These are phyloP conservation scores for Hemileia vastatrix DNA, from an alignment of 1,284 basidiomycete genomes.

Conservation along the genomic window DNA sequence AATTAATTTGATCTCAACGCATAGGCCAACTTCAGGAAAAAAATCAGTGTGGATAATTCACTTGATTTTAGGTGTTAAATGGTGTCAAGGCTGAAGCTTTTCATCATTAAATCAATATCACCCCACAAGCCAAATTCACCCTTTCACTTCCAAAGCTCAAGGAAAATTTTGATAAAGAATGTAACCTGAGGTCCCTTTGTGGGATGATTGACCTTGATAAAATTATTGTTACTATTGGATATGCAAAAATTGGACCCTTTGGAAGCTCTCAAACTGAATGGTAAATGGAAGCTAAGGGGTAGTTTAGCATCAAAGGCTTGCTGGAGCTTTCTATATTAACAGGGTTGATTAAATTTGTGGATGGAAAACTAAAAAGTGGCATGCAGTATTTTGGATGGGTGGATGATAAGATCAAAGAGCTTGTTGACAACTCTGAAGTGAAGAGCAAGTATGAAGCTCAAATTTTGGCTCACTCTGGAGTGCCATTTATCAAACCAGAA, in stretches of 20 bases:
- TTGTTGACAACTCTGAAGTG: slow-evolving; percentile 97
- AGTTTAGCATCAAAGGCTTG: slow-evolving; percentile 90
- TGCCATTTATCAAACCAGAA: slow-evolving; percentile 62
- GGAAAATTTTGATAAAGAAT: slow-evolving; percentile 23
- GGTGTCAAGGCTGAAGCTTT: slow-evolving; percentile 87
- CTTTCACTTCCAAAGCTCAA: slow-evolving; percentile 76
- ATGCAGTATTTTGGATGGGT: slow-evolving; percentile 95
- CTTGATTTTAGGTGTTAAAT: slow-evolving; percentile 84
- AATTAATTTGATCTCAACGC: slow-evolving; percentile 66
- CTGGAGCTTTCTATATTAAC: slow-evolving; percentile 99
- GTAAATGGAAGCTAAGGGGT: slow-evolving; percentile 94
- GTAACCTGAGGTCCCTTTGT: slow-evolving; percentile 49
- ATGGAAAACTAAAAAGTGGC: slow-evolving; percentile 86
- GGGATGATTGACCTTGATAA: slow-evolving; percentile 90
- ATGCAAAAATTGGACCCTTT: slow-evolving; percentile 97
- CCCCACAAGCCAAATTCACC: slow-evolving; percentile 93
- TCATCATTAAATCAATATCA: slow-evolving; percentile 81
- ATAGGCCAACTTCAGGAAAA: slow-evolving; percentile 82
- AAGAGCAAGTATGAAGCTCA: slow-evolving; percentile 89
- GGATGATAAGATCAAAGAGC: slow-evolving; percentile 83
- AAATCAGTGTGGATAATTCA: slow-evolving; percentile 84
- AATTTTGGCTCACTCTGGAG: slow-evolving; percentile 82
- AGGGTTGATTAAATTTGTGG: slow-evolving; percentile 97
- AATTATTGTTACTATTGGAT: slow-evolving; percentile 89
- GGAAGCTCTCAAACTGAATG: slow-evolving; percentile 96